Percentiles rank a stretch among this genome's conserved stretches.
Conservation (phyloP, 2,329 filamentous ascomycete genomes). For the Fusarium fujikuroi region DNA sequence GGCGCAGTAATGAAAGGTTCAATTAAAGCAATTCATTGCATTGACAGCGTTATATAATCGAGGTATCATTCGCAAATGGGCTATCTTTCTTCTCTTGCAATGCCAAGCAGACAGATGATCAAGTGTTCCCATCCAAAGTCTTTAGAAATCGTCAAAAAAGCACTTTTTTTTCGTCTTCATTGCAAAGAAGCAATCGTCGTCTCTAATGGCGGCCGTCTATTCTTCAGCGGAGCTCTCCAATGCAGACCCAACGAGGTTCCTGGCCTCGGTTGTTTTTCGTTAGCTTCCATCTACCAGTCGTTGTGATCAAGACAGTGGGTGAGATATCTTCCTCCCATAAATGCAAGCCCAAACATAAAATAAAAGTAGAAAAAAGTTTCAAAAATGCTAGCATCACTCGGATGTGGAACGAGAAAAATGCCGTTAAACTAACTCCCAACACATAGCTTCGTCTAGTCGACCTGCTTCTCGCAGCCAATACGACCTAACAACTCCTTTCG, state of each 20-base stretch:
- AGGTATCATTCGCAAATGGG: constrained; percentile 34
- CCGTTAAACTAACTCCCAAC: constrained; percentile 39
- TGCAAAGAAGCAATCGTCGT: constrained; percentile 37
- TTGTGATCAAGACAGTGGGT: constrained; percentile 6
- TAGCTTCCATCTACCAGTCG: constrained; percentile 18
- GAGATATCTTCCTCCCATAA: constrained; percentile 7
- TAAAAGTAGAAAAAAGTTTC: constrained; percentile 11
- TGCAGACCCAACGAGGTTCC: constrained; percentile 30
- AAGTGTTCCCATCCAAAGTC: constrained; percentile 24
- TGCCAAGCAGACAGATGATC: constrained; percentile 19
- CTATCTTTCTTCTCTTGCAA: constrained; percentile 4
- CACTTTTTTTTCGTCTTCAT: constrained; percentile 39
- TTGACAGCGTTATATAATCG: constrained; percentile 25
- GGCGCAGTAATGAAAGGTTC: neutral
- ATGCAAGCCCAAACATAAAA: constrained; percentile 28
- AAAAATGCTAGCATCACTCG: constrained; percentile 23
- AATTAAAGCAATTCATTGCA: constrained; percentile 13
- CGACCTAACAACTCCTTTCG: constrained; percentile 83
- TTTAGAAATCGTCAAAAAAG: constrained; percentile 28
- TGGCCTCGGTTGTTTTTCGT: constrained; percentile 17
- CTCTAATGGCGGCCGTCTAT: constrained; percentile 38
- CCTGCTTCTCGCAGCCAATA: constrained; percentile 85
- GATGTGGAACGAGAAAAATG: constrained; percentile 27
- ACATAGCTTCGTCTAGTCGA: constrained; percentile 53
- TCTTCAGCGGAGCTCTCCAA: constrained; percentile 19